Evolutionary conservation across 441 rosid genomes (phyloP).

Genomic region (Euphorbia corollata): DNA sequence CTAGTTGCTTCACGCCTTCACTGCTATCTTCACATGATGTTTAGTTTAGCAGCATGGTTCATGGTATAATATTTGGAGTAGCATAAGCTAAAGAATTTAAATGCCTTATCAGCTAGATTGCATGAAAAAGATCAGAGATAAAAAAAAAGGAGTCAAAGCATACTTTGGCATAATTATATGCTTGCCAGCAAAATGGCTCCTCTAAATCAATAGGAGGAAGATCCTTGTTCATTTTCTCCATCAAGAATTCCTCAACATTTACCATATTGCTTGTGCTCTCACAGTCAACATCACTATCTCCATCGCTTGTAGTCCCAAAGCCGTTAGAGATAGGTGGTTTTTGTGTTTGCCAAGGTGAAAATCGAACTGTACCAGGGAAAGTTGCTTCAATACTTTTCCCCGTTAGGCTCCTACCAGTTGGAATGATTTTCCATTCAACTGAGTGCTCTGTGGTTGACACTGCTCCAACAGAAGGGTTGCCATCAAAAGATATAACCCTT

Average conservation of each 20-base stretch:
- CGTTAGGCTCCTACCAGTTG: slow-evolving; percentile 65
- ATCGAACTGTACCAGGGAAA: slow-evolving; percentile 85
- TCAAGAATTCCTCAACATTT: slow-evolving; percentile 65
- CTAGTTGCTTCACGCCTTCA: not conserved
- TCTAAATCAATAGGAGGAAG: slow-evolving; percentile 82
- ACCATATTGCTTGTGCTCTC: slow-evolving; percentile 59
- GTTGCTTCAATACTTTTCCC: slow-evolving; percentile 82
- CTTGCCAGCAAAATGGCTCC: slow-evolving; percentile 96
- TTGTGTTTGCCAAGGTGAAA: slow-evolving; percentile 69
- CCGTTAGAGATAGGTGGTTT: slow-evolving; percentile 32
- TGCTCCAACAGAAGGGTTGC: slow-evolving; percentile 78
- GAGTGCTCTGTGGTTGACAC: slow-evolving; percentile 75
- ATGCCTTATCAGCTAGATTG: slow-evolving; percentile 12
- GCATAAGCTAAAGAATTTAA: slow-evolving; percentile 1
- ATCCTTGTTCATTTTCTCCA: slow-evolving; percentile 79
- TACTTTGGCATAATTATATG: slow-evolving; percentile 85
- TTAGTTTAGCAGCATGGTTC: not conserved
- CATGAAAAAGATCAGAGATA: slow-evolving; percentile 17
- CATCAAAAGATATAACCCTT: slow-evolving; percentile 66
- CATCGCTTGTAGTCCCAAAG: slow-evolving; percentile 43
- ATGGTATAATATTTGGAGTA: not conserved
- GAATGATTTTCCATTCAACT: slow-evolving; percentile 78
- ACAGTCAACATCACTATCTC: slow-evolving; percentile 64
- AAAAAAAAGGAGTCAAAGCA: slow-evolving; percentile 15
- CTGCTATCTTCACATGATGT: slow-evolving; percentile 4